Evolutionary conservation across 108 stramenopile species (phyloP).

Genomic region (Schizochytrium sp.): DNA sequence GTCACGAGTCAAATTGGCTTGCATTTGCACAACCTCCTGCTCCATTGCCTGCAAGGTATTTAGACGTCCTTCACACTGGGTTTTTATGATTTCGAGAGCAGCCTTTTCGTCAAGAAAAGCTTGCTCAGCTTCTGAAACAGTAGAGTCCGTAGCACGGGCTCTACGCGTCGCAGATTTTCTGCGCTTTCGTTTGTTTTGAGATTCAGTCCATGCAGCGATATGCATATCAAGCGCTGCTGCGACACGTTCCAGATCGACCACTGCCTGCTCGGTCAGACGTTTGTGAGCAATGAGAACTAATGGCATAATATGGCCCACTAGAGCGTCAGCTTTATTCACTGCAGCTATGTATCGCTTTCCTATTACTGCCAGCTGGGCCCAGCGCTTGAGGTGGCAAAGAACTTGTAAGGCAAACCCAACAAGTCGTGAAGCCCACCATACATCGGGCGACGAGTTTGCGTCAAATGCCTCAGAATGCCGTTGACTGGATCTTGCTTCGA

Average conservation of each 20-base stretch:
- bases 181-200: constrained; percentile 11
- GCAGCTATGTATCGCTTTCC: neutral
- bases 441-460: neutral
- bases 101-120: neutral
- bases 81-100: neutral
- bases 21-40: neutral
- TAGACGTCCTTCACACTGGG: neutral
- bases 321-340: neutral
- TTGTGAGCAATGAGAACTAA: neutral
- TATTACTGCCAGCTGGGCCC: neutral
- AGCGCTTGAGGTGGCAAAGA: constrained; percentile 43
- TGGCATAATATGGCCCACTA: neutral
- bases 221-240: neutral
- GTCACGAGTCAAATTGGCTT: constrained; percentile 38
- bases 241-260: neutral
- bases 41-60: neutral
- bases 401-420: constrained; percentile 6
- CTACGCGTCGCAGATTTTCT: neutral
- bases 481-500: neutral
- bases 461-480: neutral
- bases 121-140: constrained; percentile 12
- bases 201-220: neutral
- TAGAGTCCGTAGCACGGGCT: neutral
- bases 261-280: neutral
- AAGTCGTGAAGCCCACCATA: constrained; percentile 11